Evolutionary conservation across 2,329 filamentous ascomycete species (phyloP), one percentile per base, ranked within the genome.

Genomic region (Colletotrichum neosansevieriae): DNA sequence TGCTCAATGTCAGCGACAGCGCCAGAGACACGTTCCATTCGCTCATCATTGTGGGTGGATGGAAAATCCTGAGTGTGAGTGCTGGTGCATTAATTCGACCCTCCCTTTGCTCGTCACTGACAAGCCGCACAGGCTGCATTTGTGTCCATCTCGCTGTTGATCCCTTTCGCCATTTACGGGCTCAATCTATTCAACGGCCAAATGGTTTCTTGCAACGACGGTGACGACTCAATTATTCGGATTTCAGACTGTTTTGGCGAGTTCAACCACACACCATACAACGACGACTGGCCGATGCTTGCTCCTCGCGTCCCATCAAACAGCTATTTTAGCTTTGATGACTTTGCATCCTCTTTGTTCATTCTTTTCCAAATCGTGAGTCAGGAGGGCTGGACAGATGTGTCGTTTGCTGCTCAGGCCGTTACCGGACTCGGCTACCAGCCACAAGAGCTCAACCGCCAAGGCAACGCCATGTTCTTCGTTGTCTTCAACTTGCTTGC

Each of bases 361-460:
- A 97, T 97, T 70, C 92, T 99, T 68, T 99, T 98, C 82, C 94
- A 98, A 78, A 98, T 99, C 79, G 95, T 98, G 47, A 98, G 95
- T 59, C 96, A 99, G 79, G 97, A 99, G 84, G 96, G 96, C 38
- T 99, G 97, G 96, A 90, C 91, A 11, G 94, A 97, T 77, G 94
- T 97, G n/a, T 93, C 96, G 76, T 94, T 92, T 82, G 87, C 88
- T 38, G 91, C 91, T 1, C 92, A 97, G 82, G 88, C 89, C 36
- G 96, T 98, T 72, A 94, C 91, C 2, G 94, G 92, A 2, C 82
- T 84, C 36, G 92, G 90, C 68, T 84, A 85, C 32, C 96, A 98
- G 75, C 94, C 94, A 0, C 76, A 88, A 58, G 81, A 87, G 36
- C 90, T 90, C 70, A 84, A 88, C 2, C 88, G 92, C 1, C 89